A percentile compares a stretch with the other conserved stretches of the same genome.
These are phyloP conservation scores for Plasmodium malariae DNA, from an alignment of 169 alveolate genomes.

Conservation along the genomic window DNA sequence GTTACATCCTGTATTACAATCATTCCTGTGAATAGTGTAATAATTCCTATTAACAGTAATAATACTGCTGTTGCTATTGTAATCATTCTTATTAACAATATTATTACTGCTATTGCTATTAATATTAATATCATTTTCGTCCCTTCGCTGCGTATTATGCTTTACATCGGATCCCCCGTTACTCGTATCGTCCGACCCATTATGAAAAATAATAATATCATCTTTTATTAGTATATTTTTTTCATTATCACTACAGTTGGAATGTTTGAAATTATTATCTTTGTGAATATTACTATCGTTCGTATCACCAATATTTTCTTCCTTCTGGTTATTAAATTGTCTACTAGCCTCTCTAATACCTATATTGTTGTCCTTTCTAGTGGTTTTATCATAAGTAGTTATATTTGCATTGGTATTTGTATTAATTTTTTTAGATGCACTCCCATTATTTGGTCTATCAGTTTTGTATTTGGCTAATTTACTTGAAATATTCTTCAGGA, in stretches of 20 bases:
- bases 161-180: background rate
- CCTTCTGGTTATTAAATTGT: background rate
- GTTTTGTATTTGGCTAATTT: background rate
- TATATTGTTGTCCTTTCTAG: background rate
- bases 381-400: background rate
- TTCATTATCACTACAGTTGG: constrained; percentile 48
- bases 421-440: background rate
- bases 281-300: background rate
- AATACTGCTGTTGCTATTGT: background rate
- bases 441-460: background rate
- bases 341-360: background rate
- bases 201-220: constrained; percentile 57
- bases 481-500: constrained; percentile 36
- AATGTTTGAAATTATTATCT: constrained; percentile 22
- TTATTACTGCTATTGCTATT: background rate
- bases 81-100: background rate
- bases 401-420: background rate
- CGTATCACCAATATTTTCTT: background rate
- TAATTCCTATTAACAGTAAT: background rate
- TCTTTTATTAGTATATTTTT: constrained; percentile 55
- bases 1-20: no score
- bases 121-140: background rate
- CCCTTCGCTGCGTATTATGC: background rate
- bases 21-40: background rate
- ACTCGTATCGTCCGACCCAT: constrained; percentile 6